Evolutionary conservation across 2,329 filamentous ascomycete genomes (phyloP).

Genomic region (Emmonsia crescens): DNA sequence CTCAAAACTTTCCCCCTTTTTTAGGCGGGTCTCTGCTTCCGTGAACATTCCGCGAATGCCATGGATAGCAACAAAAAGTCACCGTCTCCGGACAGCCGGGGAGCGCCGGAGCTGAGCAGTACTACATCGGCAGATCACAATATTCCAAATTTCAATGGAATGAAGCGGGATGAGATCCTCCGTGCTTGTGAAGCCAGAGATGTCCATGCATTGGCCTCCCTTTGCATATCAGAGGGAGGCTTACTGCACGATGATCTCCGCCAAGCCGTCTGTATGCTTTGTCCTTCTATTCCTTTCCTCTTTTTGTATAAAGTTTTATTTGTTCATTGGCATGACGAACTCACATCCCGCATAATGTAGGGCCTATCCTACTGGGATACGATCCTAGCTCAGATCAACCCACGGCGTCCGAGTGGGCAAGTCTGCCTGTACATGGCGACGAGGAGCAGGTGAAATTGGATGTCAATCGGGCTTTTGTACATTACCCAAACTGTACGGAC

Average conservation of each 20-base stretch:
- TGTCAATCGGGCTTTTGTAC: slow-evolving; percentile 92
- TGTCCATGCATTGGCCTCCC: slow-evolving; percentile 43
- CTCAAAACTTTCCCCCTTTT: neutral
- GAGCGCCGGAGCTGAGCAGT: neutral
- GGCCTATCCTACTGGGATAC: slow-evolving; percentile 41
- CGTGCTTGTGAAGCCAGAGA: slow-evolving; percentile 52
- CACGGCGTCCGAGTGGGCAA: slow-evolving; percentile 38
- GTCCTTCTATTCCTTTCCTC: neutral
- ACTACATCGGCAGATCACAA: neutral
- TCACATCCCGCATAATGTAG: slow-evolving; percentile 22
- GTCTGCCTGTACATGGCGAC: slow-evolving; percentile 66
- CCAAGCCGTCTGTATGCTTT: slow-evolving; percentile 60
- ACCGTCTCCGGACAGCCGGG: neutral
- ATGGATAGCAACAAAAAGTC: neutral
- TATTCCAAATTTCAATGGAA: neutral
- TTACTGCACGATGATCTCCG: slow-evolving; percentile 58
- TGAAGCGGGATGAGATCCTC: slow-evolving; percentile 41
- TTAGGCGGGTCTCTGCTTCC: neutral
- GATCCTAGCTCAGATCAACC: slow-evolving; percentile 14
- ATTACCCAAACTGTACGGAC: slow-evolving; percentile 70
- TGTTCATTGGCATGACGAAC: neutral
- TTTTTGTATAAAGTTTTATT: neutral
- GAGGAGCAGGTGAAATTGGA: slow-evolving; percentile 88
- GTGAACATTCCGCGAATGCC: neutral
- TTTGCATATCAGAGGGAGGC: slow-evolving; percentile 56